phyloP scores from a whole-genome alignment of 2,329 filamentous ascomycete species.

The Phaeosphaeria sp. region DNA sequence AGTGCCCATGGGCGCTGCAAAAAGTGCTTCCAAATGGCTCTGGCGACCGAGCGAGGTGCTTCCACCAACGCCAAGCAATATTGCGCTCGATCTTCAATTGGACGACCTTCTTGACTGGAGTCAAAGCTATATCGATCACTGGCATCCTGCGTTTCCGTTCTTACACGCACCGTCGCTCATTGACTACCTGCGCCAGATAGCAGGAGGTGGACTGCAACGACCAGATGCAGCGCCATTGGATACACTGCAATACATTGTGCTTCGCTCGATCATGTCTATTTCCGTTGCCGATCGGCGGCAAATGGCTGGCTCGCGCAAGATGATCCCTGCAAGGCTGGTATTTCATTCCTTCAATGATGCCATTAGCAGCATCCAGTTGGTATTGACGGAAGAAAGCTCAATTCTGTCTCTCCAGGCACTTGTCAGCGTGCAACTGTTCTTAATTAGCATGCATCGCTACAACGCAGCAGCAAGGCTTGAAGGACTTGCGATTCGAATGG shows the following conservation, averaged over 20 bases:
- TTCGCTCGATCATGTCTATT: slow-evolving; percentile 33
- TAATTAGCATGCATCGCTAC: slow-evolving; percentile 33
- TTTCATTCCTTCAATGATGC: slow-evolving; percentile 32
- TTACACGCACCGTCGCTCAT: slow-evolving; percentile 30
- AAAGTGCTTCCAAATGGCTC: slow-evolving; percentile 30
- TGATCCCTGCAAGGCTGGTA: slow-evolving; percentile 17
- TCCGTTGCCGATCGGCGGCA: slow-evolving; percentile 29
- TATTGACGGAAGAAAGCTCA: slow-evolving; percentile 30
- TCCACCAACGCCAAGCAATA: not conserved
- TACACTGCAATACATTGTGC: slow-evolving; percentile 23
- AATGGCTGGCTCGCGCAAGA: slow-evolving; percentile 8
- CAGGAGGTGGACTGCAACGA: slow-evolving; percentile 3
- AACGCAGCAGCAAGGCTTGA: slow-evolving; percentile 33
- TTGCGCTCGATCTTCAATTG: slow-evolving; percentile 13
- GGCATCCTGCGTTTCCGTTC: slow-evolving; percentile 35
- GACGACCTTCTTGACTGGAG: slow-evolving; percentile 34
- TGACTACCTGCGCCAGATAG: slow-evolving; percentile 21
- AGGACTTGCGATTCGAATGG: slow-evolving; percentile 27
- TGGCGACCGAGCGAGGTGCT: slow-evolving; percentile 25
- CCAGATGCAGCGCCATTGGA: slow-evolving; percentile 5
- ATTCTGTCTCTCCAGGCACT: slow-evolving; percentile 31
- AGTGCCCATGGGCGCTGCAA: slow-evolving; percentile 21
- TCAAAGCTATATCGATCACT: slow-evolving; percentile 36
- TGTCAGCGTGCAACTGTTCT: slow-evolving; percentile 30
- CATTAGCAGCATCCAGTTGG: slow-evolving; percentile 20